Base-by-base conservation (phyloP, 805 yeast species). In the Monosporozyma solicola region DNA sequence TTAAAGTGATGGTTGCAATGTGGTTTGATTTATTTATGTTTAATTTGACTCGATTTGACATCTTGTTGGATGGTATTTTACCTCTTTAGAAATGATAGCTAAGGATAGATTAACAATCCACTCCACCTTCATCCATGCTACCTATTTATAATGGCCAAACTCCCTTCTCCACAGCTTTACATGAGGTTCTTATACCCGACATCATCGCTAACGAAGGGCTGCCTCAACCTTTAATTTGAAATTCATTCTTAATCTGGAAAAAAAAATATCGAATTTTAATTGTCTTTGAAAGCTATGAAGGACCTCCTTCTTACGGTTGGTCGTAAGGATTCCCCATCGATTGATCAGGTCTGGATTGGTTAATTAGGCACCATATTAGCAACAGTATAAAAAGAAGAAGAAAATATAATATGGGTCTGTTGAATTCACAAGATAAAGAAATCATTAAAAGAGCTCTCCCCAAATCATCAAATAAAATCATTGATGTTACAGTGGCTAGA, bases 401-500 rank as follows among this genome's bases (percentile, higher is more conserved):
- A 50, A 35, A 2, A 20, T 20, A 20, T 20, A 20, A 15, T 27
- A 71, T 72, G 78, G 74, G 75, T 41, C 61, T 72, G 11, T 58
- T 82, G 48, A 71, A 72, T 7, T 61, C 80, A 5, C 74, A 76
- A 6, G 98, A 94, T 65, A 92, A 89, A 67, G 97, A 92, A 64
- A 85, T 86, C 65, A 81, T 94, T 68, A 91, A 91, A 65, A 74
- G 97, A 53, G 89, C 85, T 20, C 76, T 92, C 51, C 98, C 99
- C 45, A 90, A 89, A 69, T 82, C 87, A 7, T 75, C 92, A 49
- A 90, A 90, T 67, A 91, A 91, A 66, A 79, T 94, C 57, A 74
- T 94, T 35, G 97, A 88, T 71, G 95, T 95, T 48, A 84, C 96
- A 0, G 86, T 92, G 2, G 97, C 96, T 0, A 74, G 95, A 54